Conservation (phyloP, 2,329 filamentous ascomycete species). For the Moelleriella libera region DNA sequence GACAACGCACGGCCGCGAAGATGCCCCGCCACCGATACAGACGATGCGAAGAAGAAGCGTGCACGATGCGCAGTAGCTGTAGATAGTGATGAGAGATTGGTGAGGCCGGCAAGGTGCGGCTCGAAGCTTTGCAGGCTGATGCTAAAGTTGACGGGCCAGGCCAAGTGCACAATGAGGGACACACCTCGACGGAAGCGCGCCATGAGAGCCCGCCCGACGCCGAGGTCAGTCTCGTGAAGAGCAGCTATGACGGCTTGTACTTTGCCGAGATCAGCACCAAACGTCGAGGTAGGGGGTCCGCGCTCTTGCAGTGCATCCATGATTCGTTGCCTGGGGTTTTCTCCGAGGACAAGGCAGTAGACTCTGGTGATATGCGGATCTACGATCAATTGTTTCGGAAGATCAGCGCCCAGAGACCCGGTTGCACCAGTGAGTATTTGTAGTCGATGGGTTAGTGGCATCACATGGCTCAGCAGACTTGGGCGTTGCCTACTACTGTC, state of each 20-base stretch:
- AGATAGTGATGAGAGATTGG: conserved; percentile 24
- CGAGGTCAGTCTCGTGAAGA: background rate
- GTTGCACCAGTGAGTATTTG: conserved; percentile 43
- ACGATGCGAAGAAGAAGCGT: conserved; percentile 24
- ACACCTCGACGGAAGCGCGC: background rate
- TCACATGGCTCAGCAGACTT: background rate
- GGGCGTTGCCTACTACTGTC: background rate
- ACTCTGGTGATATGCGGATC: conserved; percentile 38
- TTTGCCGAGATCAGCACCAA: background rate
- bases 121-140: conserved; percentile 35
- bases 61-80: conserved; percentile 10
- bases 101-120: conserved; percentile 28
- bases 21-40: background rate
- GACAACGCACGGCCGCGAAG: background rate
- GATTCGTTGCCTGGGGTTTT: background rate
- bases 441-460: conserved; percentile 5
- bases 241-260: background rate
- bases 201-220: background rate
- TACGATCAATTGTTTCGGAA: conserved; percentile 42
- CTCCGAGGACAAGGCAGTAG: conserved; percentile 37
- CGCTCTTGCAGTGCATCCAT: background rate
- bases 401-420: conserved; percentile 48
- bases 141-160: conserved; percentile 44
- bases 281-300: background rate
- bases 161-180: conserved; percentile 28